Evolutionary conservation across 2,329 filamentous ascomycete genomes (phyloP).

Genomic region (Diaporthe eres): DNA sequence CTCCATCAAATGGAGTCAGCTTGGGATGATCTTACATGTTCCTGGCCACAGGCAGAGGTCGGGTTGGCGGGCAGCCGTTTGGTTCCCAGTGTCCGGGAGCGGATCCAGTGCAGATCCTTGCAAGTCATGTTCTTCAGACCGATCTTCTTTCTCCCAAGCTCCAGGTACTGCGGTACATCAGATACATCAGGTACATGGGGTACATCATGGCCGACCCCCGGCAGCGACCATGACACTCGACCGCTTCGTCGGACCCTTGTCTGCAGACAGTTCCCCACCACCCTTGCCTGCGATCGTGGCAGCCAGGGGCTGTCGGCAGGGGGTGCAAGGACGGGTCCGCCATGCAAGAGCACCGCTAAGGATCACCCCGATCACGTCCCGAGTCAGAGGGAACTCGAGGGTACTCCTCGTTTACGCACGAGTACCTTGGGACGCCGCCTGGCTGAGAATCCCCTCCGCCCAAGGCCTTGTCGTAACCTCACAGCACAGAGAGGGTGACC

Average conservation of each 20-base stretch:
- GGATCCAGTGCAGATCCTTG: conserved; percentile 39
- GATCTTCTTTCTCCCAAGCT: conserved; percentile 18
- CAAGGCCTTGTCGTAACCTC: conserved; percentile 55
- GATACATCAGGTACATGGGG: conserved; percentile 3
- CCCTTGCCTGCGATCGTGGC: conserved; percentile 35
- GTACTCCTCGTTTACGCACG: conserved; percentile 49
- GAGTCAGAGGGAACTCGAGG: conserved; percentile 50
- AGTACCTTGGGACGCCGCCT: conserved; percentile 48
- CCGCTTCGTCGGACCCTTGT: conserved; percentile 38
- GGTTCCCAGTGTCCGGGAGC: conserved; percentile 23
- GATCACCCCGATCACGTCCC: conserved; percentile 54
- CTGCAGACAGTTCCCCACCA: conserved; percentile 41
- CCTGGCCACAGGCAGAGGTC: conserved; percentile 30
- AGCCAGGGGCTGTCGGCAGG: conserved; percentile 39
- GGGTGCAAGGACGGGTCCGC: conserved; percentile 41
- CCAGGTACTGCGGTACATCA: conserved; percentile 15
- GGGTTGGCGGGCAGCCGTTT: conserved; percentile 40
- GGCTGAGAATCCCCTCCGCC: conserved; percentile 51
- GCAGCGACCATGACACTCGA: conserved; percentile 26
- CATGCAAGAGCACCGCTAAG: conserved; percentile 48
- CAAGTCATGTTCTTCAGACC: conserved; percentile 36
- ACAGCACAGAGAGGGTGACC: conserved; percentile 53
- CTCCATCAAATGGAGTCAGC: conserved; percentile 20
- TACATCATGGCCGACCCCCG: conserved; percentile 16
- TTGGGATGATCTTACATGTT: conserved; percentile 38